These are phyloP conservation scores for Nicotiana obtusifolia DNA, from an alignment of 257 asterid genomes.

Conservation along the genomic window DNA sequence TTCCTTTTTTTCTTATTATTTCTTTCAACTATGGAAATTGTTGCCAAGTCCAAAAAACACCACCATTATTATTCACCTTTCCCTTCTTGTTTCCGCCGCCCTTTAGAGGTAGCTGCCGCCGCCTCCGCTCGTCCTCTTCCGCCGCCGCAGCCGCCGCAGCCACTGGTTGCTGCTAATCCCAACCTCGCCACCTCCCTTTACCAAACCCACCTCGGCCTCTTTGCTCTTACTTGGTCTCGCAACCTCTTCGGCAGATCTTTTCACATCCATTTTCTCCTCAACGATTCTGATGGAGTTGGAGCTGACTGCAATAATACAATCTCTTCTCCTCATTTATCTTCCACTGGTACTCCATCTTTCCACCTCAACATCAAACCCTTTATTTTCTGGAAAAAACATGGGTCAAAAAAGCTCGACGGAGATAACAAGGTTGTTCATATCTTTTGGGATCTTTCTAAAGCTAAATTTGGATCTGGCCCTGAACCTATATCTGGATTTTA, in stretches of 20 bases:
- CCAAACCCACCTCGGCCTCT: slow-evolving; percentile 36
- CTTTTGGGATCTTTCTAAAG: slow-evolving; percentile 48
- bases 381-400: slow-evolving; percentile 35
- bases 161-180: slow-evolving; percentile 27
- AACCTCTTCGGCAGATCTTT: slow-evolving; percentile 40
- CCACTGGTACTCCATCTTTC: slow-evolving; percentile 20
- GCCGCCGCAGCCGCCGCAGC: slow-evolving; percentile 3
- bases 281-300: slow-evolving; percentile 3
- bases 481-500: slow-evolving; percentile 49
- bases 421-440: slow-evolving; percentile 13
- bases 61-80: slow-evolving; percentile 29
- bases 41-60: slow-evolving; percentile 22
- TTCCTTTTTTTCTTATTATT: neutral
- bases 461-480: slow-evolving; percentile 51
- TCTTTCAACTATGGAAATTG: neutral
- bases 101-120: slow-evolving; percentile 13
- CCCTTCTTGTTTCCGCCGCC: slow-evolving; percentile 39
- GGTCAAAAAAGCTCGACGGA: slow-evolving; percentile 31
- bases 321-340: slow-evolving; percentile 2
- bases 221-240: slow-evolving; percentile 57
- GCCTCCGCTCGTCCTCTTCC: slow-evolving; percentile 6
- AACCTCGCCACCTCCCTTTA: slow-evolving; percentile 48
- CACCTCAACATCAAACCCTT: slow-evolving; percentile 42
- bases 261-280: slow-evolving; percentile 43
- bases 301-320: neutral